These are phyloP conservation scores for Ganoderma lingzhi DNA, from an alignment of 1,284 basidiomycete species.

Conservation along the genomic window DNA sequence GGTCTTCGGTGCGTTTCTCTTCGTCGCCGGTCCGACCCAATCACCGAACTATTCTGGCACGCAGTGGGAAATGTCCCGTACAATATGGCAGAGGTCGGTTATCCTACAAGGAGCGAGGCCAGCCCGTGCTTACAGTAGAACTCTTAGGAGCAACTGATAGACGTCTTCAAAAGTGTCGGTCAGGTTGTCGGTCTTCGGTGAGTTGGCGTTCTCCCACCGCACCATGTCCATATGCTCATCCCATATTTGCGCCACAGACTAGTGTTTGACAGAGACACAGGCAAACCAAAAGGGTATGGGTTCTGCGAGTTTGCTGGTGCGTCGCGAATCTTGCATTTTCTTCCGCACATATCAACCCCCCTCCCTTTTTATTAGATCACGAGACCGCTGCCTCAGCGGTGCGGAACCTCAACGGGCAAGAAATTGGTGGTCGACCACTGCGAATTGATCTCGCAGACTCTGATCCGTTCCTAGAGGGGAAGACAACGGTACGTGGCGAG, in stretches of 20 bases:
- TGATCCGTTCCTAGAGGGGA: conserved; percentile 56
- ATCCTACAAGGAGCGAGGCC: neutral
- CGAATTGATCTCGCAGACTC: conserved; percentile 74
- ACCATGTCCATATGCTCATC: conserved; percentile 11
- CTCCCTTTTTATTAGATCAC: conserved; percentile 68
- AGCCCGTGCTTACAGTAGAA: conserved; percentile 6
- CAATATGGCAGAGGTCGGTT: conserved; percentile 78
- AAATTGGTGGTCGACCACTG: conserved; percentile 75
- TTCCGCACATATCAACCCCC: conserved; percentile 24
- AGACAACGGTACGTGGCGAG: conserved; percentile 67
- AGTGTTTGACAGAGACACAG: conserved; percentile 95
- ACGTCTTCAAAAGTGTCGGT: conserved; percentile 87
- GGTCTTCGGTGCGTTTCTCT: conserved; percentile 51
- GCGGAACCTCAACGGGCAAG: conserved; percentile 78
- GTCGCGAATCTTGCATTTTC: conserved; percentile 42
- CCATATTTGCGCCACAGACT: conserved; percentile 60
- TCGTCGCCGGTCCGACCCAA: neutral
- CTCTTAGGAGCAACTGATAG: conserved; percentile 77
- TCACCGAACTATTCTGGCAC: neutral
- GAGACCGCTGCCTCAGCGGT: conserved; percentile 88
- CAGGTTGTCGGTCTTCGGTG: conserved; percentile 90
- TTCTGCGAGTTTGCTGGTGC: conserved; percentile 97
- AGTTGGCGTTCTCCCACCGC: conserved; percentile 7
- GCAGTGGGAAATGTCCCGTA: conserved; percentile 88
- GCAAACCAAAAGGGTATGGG: conserved; percentile 96